These are phyloP conservation scores for Brettanomyces nanus DNA, from an alignment of 805 yeast species.

Conservation along the genomic window DNA sequence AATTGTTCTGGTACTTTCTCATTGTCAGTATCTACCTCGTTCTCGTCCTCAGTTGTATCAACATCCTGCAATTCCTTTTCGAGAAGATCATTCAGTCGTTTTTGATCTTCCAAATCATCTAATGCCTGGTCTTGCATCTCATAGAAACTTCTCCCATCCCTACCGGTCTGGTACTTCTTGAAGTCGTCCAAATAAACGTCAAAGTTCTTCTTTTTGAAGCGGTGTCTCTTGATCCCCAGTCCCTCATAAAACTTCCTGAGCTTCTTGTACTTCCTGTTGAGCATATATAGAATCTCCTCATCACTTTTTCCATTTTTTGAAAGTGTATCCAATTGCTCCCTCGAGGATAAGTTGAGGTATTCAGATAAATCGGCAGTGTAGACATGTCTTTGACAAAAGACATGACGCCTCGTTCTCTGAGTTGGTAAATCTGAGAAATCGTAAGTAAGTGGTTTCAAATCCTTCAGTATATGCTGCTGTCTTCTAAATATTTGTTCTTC, in stretches of 20 bases:
- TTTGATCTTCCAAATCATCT: slow-evolving; percentile 8
- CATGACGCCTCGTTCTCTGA: slow-evolving; percentile 14
- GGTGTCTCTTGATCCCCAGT: slow-evolving; percentile 19
- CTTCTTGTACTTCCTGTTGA: slow-evolving; percentile 23
- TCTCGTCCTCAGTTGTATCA: slow-evolving; percentile 12
- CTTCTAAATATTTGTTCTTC: slow-evolving; percentile 6
- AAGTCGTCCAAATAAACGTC: slow-evolving; percentile 22
- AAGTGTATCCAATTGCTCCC: slow-evolving; percentile 17
- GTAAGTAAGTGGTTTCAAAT: slow-evolving; percentile 13
- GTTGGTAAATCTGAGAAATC: slow-evolving; percentile 12
- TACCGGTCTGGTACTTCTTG: slow-evolving; percentile 13
- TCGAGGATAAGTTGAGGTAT: slow-evolving; percentile 21
- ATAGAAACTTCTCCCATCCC: slow-evolving; percentile 19
- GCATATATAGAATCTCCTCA: slow-evolving; percentile 19
- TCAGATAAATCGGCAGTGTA: slow-evolving; percentile 28
- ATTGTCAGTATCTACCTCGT: slow-evolving; percentile 6
- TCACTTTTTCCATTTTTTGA: slow-evolving; percentile 17
- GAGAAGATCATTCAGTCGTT: slow-evolving; percentile 8
- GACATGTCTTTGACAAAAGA: slow-evolving; percentile 26
- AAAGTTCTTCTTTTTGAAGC: slow-evolving; percentile 24
- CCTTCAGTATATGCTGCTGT: slow-evolving; percentile 9
- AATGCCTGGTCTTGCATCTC: slow-evolving; percentile 17
- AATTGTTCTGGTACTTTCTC: slow-evolving; percentile 4
- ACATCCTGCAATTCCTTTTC: slow-evolving; percentile 11
- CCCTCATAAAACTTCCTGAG: slow-evolving; percentile 20